Base-by-base conservation (phyloP, 2,329 filamentous ascomycete species). In the Aspergillus carbonarius region DNA sequence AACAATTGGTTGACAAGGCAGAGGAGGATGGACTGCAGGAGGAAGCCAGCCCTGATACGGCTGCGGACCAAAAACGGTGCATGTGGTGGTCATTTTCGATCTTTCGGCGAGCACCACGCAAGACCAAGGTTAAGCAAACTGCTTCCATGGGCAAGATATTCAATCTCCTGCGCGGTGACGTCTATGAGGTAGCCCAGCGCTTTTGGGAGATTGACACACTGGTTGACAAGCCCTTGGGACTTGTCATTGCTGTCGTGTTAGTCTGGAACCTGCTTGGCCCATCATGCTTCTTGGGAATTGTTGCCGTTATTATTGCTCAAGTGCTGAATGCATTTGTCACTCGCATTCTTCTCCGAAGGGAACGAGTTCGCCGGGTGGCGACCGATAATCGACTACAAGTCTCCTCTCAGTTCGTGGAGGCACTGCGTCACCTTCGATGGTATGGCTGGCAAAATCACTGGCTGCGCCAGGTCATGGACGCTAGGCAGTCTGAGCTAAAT, bases 121-220 rank as follows among this genome's bases (percentile, higher is more conserved):
- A 62, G 34, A 61, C 68, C 46, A 72, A 72, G 56, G 60, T 59
- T 25, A 82, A 83, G 57, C 78, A 83, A 56, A 84, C 89, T 2
- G 91, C 92, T 0, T 92, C 90, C 0, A 93, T 93, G 76, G 92
- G 92, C 7, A 96, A 96, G 70, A 95, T 96, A 53, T 83, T 96
- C 60, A 96, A 96, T 67, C 76, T 96, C 2, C 90, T 96, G 80
- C 87, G 91, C 37, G 82, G 82, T 6, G 76, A 75, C 60, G 74
- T 72, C 9, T 74, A 77, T 37, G 72, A 75, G 58, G 72, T 75
- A 6, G 73, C 72, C 15, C 73, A 75, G 59, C 64, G 90, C 44
- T 95, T 96, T 67, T 96, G 92, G 92, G 92, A 96, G 60, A 90
- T 95, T 54, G 83, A 89, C 1, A 81, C 81, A n/a, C 78, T 96